Evolutionary conservation across 169 alveolate species (phyloP), one percentile per base, ranked within the genome.

Genomic region (Babesia sp.): DNA sequence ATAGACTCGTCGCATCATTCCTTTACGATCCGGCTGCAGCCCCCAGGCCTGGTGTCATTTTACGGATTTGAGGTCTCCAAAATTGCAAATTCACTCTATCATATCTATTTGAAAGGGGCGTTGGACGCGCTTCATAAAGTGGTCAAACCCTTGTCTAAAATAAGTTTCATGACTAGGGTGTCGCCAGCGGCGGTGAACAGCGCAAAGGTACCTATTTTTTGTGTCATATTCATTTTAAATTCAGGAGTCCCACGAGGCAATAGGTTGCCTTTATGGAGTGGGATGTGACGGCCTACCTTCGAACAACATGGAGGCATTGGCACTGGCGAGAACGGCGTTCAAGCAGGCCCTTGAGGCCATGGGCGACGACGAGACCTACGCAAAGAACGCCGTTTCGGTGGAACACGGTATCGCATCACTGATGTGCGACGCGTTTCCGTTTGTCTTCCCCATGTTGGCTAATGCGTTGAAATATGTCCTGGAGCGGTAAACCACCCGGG

Each of bases 341-440:
- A 61, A 55, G 60, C 71, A 68, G 42, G 33, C 79, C 9, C 74
- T 77, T n/a, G 86, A 77, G 81, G 86, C 86, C 26, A 48, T 77
- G 48, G 58, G 79, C 5, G 86, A 77, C 60, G 81, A 77, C 48
- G 75, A 77, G 68, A 77, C 71, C 39, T 77, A 61, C 66, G 59
- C 63, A 20, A 77, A 55, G 74, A 69, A 77, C 82, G 58, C 71
- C 26, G 59, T 77, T 14, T 77, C 86, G 3, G 12, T 22, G 28
- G 86, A 77, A 48, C 86, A 77, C 58, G 61, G 56, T 54, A 31
- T 77, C 29, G 86, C 86, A 3, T 37, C 37, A 12, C 41, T 77
- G 48, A 68, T 77, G 86, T 77, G 86, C 56, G 86, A 77, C 75
- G 67, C 59, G 41, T 77, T 77, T 31, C 82, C 86, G 26, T 77